Conservation (phyloP, 225 moss, liverwort and hornwort genomes). For the Rhytidiadelphus loreus region DNA sequence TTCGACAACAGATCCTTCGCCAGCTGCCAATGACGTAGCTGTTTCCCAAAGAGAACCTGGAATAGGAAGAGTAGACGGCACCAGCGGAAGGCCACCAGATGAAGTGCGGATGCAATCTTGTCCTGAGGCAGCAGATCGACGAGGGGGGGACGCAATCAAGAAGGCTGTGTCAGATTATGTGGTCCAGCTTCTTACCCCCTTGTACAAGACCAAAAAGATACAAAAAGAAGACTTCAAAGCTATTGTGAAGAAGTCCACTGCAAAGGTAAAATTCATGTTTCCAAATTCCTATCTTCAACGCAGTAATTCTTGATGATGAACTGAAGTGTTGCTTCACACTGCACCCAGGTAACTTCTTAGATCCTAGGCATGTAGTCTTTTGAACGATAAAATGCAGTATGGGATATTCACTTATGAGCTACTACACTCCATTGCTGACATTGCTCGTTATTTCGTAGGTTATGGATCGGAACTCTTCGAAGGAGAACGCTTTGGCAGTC, state of each 20-base stretch:
- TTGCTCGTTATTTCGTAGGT: slow-evolving; percentile 13
- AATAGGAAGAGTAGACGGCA: slow-evolving; percentile 1
- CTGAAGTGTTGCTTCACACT: background rate
- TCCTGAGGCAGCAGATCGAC: slow-evolving; percentile 3
- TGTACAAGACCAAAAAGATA: slow-evolving; percentile 53
- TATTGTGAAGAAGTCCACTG: slow-evolving; percentile 60
- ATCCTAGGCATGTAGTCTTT: background rate
- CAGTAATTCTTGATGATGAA: background rate
- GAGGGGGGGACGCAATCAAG: slow-evolving; percentile 20
- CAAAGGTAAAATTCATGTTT: slow-evolving; percentile 13
- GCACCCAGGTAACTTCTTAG: background rate
- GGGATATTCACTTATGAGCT: background rate
- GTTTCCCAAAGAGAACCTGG: background rate
- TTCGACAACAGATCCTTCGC: background rate
- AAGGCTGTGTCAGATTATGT: slow-evolving; percentile 61
- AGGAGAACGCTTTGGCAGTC: slow-evolving; percentile 35
- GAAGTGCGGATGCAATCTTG: background rate
- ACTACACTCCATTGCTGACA: background rate
- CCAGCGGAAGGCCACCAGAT: slow-evolving; percentile 12
- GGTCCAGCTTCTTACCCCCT: slow-evolving; percentile 45
- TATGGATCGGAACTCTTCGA: slow-evolving; percentile 48
- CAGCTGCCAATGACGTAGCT: background rate
- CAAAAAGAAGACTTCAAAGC: slow-evolving; percentile 60
- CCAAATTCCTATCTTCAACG: background rate
- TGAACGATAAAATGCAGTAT: background rate